Conservation (phyloP, 1,284 basidiomycete genomes). For the Porodaedalea pini region DNA sequence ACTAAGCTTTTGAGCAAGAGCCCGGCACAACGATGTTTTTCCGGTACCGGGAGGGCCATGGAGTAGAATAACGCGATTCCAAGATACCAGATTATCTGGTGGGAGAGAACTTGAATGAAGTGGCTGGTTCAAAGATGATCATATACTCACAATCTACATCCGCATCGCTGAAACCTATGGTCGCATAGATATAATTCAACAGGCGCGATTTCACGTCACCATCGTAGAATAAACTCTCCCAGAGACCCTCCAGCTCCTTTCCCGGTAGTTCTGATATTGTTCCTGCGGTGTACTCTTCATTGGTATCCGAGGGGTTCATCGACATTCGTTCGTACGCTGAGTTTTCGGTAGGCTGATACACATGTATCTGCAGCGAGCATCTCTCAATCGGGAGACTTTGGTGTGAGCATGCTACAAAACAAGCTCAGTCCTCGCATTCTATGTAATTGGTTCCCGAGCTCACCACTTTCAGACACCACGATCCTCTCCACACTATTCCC, state of each 20-base stretch:
- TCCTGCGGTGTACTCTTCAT: constrained; percentile 78
- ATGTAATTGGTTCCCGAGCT: not conserved
- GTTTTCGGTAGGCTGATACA: constrained; percentile 75
- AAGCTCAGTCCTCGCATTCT: constrained; percentile 28
- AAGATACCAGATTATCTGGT: constrained; percentile 84
- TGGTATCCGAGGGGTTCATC: constrained; percentile 19
- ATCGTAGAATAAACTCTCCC: constrained; percentile 87
- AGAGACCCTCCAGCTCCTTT: constrained; percentile 81
- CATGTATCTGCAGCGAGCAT: constrained; percentile 72
- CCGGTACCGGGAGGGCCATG: constrained; percentile 98
- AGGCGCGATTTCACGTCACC: constrained; percentile 87
- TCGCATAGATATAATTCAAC: constrained; percentile 92
- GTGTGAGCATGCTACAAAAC: constrained; percentile 9
- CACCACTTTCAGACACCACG: constrained; percentile 61
- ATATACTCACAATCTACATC: constrained; percentile 74
- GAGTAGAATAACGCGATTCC: constrained; percentile 92
- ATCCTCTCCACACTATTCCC: constrained; percentile 75
- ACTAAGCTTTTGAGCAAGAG: constrained; percentile 92
- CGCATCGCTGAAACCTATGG: constrained; percentile 85
- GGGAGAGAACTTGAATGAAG: constrained; percentile 4
- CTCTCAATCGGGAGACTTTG: constrained; percentile 51
- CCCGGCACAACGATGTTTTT: constrained; percentile 93
- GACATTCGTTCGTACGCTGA: constrained; percentile 69
- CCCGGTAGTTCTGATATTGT: constrained; percentile 85
- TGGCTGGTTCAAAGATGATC: constrained; percentile 7